Base-by-base conservation (phyloP, 2,329 filamentous ascomycete species). In the Zymoseptoria ardabiliae region DNA sequence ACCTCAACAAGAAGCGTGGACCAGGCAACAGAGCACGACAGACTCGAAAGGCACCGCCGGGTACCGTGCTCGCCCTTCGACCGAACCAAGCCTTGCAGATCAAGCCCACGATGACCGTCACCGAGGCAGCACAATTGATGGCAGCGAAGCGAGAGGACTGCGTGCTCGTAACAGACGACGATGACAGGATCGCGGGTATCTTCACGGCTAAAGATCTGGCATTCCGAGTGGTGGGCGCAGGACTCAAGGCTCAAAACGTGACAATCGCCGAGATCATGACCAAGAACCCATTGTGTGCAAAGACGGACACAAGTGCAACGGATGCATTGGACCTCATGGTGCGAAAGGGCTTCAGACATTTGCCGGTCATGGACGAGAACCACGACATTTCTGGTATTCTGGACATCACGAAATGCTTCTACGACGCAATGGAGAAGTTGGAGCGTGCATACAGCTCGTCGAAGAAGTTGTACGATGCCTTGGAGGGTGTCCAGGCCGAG, bases 211-310 rank as follows among this genome's bases (percentile, higher is more conserved):
- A 99, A 80, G 94, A 99, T 80, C 81, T 99, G 72, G 94, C 94
- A 19, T 99, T 97, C 81, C 87, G 94, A 60, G 94, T 99, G 10
- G 93, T 99, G 23, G 94, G 93, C 58, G 85, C 87, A 58, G 94
- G 94, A 25, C 82, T 92, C 70, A 96, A 96, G 79, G 89, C 94
- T 30, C 88, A 85, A 74, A 90, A 87, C 72, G 85, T 97, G 68
- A 96, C 91, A 21, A 97, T 99, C 73, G 89, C 91, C 66, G 92
- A 97, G 73, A 99, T 99, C 75, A 99, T 99, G 94, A 99, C 94
- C 73, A 97, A 97, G 82, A 99, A 99, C 78, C 94, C 94, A 10
- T 85, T 99, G 17, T 99, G 94, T 75, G 94, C 94, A 57, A 87
- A 94, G 74, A 99, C 94, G 59, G 94, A 99, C 73, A 99, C 94